These are phyloP conservation scores for Ustulina deusta DNA, from an alignment of 2,329 filamentous ascomycete species.

Conservation along the genomic window DNA sequence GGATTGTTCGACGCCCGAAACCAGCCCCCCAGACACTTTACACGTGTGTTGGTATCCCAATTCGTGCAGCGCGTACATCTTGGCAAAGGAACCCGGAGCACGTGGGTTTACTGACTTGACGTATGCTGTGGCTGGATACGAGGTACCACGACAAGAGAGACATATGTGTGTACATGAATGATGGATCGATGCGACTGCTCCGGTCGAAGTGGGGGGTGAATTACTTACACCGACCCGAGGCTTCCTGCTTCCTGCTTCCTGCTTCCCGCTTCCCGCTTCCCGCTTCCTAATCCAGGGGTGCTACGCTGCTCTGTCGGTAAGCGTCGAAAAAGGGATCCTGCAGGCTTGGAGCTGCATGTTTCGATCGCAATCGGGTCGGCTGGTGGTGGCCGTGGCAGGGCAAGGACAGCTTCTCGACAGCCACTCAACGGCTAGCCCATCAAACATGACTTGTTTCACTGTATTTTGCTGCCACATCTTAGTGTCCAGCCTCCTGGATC, in stretches of 20 bases:
- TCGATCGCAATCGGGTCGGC: background rate
- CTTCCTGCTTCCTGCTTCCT: background rate
- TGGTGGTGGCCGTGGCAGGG: background rate
- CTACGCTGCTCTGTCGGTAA: background rate
- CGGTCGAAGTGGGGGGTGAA: background rate
- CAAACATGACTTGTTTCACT: slow-evolving; percentile 33
- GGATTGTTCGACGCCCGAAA: slow-evolving; percentile 22
- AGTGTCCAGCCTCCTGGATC: too few relatives aligned
- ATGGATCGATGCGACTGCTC: slow-evolving; percentile 14
- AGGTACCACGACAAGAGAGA: background rate
- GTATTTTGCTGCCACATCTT: too few relatives aligned
- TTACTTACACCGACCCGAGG: too few relatives aligned
- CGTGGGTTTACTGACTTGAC: slow-evolving; percentile 28
- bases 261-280: background rate
- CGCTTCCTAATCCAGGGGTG: background rate
- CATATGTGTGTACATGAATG: too few relatives aligned
- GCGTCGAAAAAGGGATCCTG: background rate
- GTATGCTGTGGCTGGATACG: background rate
- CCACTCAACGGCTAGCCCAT: slow-evolving; percentile 11
- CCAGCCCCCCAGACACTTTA: slow-evolving; percentile 12
- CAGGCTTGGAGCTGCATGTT: background rate
- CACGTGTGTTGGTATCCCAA: background rate
- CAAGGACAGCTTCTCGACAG: background rate
- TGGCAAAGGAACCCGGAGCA: slow-evolving; percentile 6
- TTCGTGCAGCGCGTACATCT: background rate